Evolutionary conservation across 129 eudicot species (phyloP).

Genomic region (Saposhnikovia divaricata): DNA sequence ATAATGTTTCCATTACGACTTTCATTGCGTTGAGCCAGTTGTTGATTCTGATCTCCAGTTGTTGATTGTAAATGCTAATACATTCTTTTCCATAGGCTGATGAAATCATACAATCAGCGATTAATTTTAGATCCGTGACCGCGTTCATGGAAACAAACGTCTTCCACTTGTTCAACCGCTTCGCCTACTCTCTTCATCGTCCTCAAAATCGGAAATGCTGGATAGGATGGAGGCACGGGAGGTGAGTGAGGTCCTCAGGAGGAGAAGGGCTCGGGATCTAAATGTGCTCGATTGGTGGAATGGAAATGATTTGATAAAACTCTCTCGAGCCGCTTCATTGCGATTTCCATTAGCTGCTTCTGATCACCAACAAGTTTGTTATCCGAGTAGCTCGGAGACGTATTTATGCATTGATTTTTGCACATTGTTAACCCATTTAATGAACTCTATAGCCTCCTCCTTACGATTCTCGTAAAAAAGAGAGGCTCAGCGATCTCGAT

Average conservation of each 20-base stretch:
- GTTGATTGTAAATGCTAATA: slow-evolving; percentile 39
- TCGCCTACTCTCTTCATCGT: slow-evolving; percentile 19
- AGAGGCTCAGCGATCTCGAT: slow-evolving; percentile 40
- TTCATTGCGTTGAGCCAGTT: slow-evolving; percentile 33
- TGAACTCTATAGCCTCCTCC: slow-evolving; percentile 34
- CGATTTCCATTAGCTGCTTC: slow-evolving; percentile 35
- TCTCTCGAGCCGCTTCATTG: slow-evolving; percentile 53
- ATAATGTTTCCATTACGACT: slow-evolving; percentile 26
- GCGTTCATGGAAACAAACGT: slow-evolving; percentile 16
- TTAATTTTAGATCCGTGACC: slow-evolving; percentile 38
- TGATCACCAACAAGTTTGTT: slow-evolving; percentile 28
- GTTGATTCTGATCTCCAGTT: slow-evolving; percentile 34
- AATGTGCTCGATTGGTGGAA: slow-evolving; percentile 34
- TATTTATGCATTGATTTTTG: slow-evolving; percentile 42
- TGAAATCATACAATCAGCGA: slow-evolving; percentile 64
- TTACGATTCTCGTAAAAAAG: slow-evolving; percentile 36
- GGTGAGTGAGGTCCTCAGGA: slow-evolving; percentile 25
- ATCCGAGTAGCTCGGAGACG: slow-evolving; percentile 20
- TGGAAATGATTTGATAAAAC: slow-evolving; percentile 39
- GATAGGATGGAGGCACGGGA: slow-evolving; percentile 23
- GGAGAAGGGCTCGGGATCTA: slow-evolving; percentile 27
- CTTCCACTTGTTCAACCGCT: slow-evolving; percentile 21
- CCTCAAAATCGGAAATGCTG: slow-evolving; percentile 23
- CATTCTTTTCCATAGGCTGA: slow-evolving; percentile 54
- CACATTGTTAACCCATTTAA: slow-evolving; percentile 29